phyloP scores from a whole-genome alignment of 1,284 basidiomycete species.

The Schizopora paradoxa region DNA sequence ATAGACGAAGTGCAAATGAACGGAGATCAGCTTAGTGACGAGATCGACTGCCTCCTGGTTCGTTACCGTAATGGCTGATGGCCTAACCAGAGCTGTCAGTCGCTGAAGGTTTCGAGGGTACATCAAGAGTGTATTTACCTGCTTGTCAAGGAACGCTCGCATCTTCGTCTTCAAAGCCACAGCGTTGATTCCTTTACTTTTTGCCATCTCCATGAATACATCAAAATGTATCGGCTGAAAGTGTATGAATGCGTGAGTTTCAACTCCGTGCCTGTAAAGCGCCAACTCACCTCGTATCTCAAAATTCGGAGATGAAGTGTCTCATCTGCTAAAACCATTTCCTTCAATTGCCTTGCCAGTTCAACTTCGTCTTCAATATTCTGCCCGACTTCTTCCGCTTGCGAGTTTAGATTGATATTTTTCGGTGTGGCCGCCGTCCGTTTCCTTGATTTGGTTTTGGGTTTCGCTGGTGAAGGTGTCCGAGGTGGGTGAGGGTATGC shows the following conservation, averaged over 20 bases:
- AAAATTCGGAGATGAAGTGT: conserved; percentile 49
- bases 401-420: conserved; percentile 11
- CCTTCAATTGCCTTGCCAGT: conserved; percentile 37
- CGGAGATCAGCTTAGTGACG: conserved; percentile 15
- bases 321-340: conserved; percentile 39
- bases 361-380: conserved; percentile 30
- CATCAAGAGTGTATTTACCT: conserved; percentile 33
- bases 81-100: conserved; percentile 30
- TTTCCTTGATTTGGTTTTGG: conserved; percentile 14
- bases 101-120: background rate
- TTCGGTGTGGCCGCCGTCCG: conserved; percentile 21
- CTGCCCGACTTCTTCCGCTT: background rate
- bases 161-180: conserved; percentile 38
- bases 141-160: conserved; percentile 50
- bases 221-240: conserved; percentile 56
- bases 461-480: background rate
- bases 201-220: conserved; percentile 40
- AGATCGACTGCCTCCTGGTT: conserved; percentile 22
- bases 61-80: conserved; percentile 43
- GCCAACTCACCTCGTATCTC: conserved; percentile 51
- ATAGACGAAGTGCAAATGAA: conserved; percentile 19
- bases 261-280: background rate
- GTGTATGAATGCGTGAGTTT: background rate
- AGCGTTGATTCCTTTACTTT: conserved; percentile 27
- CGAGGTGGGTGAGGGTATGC: background rate